phyloP scores from a whole-genome alignment of 305 asterid genomes.

The Striga hermonthica region DNA sequence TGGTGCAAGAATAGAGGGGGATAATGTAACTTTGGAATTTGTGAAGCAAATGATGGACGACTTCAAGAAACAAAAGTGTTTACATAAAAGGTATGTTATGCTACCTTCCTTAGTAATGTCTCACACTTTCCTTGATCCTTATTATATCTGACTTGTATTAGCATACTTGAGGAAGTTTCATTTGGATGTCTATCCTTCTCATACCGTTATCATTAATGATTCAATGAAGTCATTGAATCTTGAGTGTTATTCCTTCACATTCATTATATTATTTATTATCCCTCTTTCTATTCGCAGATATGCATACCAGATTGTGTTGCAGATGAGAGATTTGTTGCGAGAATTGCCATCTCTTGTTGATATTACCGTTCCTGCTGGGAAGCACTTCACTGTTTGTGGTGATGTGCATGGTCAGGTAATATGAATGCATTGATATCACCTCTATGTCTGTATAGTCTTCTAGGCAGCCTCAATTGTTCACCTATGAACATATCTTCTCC shows the following conservation, averaged over 20 bases:
- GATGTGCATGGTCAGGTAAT: conserved; percentile 99
- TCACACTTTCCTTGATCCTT: conserved; percentile 2
- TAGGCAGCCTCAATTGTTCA: not conserved
- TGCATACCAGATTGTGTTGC: conserved; percentile 90
- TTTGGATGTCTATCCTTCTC: not conserved
- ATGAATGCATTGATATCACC: conserved; percentile 20
- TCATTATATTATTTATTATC: not conserved
- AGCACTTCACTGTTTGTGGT: conserved; percentile 94
- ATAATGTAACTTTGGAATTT: conserved; percentile 77
- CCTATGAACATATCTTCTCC: conserved; percentile 6
- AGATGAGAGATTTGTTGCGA: conserved; percentile 63
- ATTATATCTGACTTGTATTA: conserved; percentile 1
- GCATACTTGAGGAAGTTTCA: not conserved
- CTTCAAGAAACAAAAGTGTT: conserved; percentile 84
- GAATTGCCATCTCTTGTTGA: conserved; percentile 93
- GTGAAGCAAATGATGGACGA: conserved; percentile 92
- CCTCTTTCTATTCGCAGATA: conserved; percentile 41
- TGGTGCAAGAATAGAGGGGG: conserved; percentile 90
- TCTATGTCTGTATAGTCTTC: conserved; percentile 16
- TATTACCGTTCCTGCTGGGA: conserved; percentile 73
- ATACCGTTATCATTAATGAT: conserved; percentile 10
- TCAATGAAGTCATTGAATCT: conserved; percentile 14
- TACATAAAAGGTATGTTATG: conserved; percentile 69
- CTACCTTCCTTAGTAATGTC: conserved; percentile 14
- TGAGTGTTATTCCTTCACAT: conserved; percentile 8